phyloP scores from a whole-genome alignment of 495 filamentous ascomycete genomes.

The Xylaria venustula region DNA sequence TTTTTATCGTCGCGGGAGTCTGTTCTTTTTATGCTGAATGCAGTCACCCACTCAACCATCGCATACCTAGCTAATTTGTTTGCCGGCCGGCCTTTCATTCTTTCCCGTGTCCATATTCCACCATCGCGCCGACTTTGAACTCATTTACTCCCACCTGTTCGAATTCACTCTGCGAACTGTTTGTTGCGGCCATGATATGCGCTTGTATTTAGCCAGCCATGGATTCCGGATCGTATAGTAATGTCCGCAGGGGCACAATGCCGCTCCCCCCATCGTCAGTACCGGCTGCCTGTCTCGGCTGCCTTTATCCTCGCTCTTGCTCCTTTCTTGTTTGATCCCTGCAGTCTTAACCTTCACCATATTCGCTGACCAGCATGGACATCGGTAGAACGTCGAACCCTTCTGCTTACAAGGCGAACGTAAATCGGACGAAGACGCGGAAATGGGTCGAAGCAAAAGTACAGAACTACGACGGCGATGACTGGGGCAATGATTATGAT shows the following conservation, averaged over 20 bases:
- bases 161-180: not conserved
- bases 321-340: not conserved
- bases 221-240: slow-evolving; percentile 32
- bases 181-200: not conserved
- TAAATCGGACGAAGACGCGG: slow-evolving; percentile 86
- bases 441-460: slow-evolving; percentile 93
- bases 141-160: not conserved
- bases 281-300: not conserved
- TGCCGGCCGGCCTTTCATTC: not conserved
- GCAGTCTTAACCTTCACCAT: not conserved
- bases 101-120: not conserved
- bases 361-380: slow-evolving; percentile 14
- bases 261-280: slow-evolving; percentile 26
- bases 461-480: slow-evolving; percentile 86
- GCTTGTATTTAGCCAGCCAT: slow-evolving; percentile 16
- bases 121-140: not conserved
- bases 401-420: slow-evolving; percentile 62
- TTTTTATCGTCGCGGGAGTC: not conserved
- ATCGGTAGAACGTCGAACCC: slow-evolving; percentile 31
- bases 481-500: slow-evolving; percentile 85
- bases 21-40: not conserved
- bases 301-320: not conserved
- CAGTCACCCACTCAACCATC: not conserved
- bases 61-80: not conserved
- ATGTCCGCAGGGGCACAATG: slow-evolving; percentile 25